Percentiles rank a stretch among this genome's conserved stretches.
These are phyloP conservation scores for Botrytis fragariae DNA, from an alignment of 2,329 filamentous ascomycete genomes.

Conservation along the genomic window DNA sequence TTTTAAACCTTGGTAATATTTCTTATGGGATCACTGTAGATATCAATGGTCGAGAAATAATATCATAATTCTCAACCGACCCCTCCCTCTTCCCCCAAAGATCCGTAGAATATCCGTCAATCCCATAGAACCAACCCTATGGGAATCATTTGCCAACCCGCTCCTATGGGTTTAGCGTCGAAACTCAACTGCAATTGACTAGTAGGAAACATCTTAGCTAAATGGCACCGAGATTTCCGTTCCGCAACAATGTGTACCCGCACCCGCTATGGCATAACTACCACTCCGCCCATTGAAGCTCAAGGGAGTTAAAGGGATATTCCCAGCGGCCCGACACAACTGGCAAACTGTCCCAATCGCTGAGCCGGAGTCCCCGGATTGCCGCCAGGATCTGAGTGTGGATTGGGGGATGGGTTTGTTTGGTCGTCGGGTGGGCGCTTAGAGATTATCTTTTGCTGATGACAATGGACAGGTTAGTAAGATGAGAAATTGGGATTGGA, in stretches of 20 bases:
- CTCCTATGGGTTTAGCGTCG: background rate
- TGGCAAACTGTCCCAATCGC: background rate
- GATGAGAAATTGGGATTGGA: background rate
- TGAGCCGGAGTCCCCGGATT: background rate
- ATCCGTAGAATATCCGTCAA: background rate
- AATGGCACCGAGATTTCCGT: background rate
- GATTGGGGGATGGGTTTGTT: background rate
- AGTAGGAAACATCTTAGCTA: background rate
- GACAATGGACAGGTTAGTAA: background rate
- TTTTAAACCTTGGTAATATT: background rate
- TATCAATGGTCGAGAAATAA: background rate
- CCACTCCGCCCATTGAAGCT: background rate
- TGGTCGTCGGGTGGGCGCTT: background rate
- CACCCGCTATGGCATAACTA: background rate
- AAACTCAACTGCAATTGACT: background rate
- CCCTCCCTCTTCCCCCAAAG: background rate
- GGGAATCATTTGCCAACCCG: background rate
- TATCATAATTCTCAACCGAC: background rate
- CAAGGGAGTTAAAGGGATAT: background rate
- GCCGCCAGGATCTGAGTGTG: background rate
- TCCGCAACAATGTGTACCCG: background rate
- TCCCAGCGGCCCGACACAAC: background rate
- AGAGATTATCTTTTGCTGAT: background rate
- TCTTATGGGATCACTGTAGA: background rate
- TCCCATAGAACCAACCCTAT: background rate